Evolutionary conservation across 2,329 filamentous ascomycete genomes (phyloP), one percentile per base, ranked within the genome.

Genomic region (Phialophora expanda): DNA sequence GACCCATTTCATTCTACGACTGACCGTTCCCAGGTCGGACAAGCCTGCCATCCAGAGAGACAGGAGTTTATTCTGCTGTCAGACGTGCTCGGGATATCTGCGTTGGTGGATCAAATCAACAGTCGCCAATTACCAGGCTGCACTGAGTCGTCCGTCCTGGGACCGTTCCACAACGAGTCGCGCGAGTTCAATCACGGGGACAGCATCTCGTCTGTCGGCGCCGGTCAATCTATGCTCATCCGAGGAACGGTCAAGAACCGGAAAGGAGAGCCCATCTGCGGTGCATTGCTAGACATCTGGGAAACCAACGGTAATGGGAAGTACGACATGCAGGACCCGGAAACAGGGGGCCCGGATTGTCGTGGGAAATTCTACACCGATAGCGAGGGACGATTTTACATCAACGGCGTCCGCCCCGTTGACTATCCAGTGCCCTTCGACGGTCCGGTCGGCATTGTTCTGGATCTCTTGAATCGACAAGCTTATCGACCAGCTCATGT

Each of bases 31-130:
- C 55, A 57, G 34, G 55, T 57, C n/a, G 30, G 55, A 46, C 30
- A 41, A 26, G 34, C 55, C 7, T 57, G 32, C 22, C 34, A 38
- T 57, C 32, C 32, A 8, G 32, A 41, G 32, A 41, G 55, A 44
- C 55, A 57, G 34, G 55, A 57, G 20, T 57, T 57, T 26, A 44
- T 57, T 34, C 55, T 57, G 20, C 32, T 57, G n/a, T 57, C 55
- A 22, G 55, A 57, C 4, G 34, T 57, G 22, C 55, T 57, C 3
- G 55, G 55, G 2, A 41, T 57, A 44, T 57, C 55, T 44, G 32
- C 34, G 7, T 24, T 57, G n/a, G 55, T 57, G 8, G 55, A 57
- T 8, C 34, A 38, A 44, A 57, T 57, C 7, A 44, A 57, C 34
- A 38, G 34, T 57, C 55, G 32, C 3, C 30, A 57, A n/a, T n/a